These are phyloP conservation scores for Malassezia brasiliensis DNA, from an alignment of 1,284 basidiomycete genomes.

Conservation along the genomic window DNA sequence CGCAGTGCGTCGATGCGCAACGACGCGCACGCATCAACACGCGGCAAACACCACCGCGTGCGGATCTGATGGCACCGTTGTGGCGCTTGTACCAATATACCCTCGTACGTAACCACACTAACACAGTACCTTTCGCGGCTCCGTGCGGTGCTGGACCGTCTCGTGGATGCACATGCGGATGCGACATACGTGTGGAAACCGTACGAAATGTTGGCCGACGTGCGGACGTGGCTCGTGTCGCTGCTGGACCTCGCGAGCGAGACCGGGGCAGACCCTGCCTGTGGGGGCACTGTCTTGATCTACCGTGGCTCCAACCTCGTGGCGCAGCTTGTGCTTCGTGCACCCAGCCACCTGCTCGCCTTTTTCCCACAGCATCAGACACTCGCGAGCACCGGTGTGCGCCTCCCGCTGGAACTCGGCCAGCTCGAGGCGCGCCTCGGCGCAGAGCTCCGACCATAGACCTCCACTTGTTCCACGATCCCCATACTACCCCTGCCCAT, in stretches of 20 bases:
- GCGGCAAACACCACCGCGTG: neutral
- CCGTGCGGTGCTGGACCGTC: neutral
- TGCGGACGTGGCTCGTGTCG: conserved; percentile 2
- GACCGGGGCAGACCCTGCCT: neutral
- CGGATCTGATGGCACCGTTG: conserved; percentile 4
- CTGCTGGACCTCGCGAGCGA: conserved; percentile 5
- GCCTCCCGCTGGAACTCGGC: conserved; percentile 13
- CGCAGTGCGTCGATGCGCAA: neutral
- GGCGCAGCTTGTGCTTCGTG: conserved; percentile 8
- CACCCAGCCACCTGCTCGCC: conserved; percentile 12
- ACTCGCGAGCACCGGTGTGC: conserved; percentile 2
- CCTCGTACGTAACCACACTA: neutral
- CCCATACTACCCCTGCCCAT: neutral
- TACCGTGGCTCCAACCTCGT: neutral
- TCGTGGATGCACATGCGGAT: neutral
- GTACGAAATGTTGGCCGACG: conserved; percentile 5
- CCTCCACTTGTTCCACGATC: conserved; percentile 4
- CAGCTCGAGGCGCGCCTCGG: conserved; percentile 7
- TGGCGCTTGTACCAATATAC: conserved; percentile 19
- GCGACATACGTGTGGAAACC: conserved; percentile 5
- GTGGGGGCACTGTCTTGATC: conserved; percentile 10
- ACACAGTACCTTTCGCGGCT: conserved; percentile 11
- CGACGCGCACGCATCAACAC: neutral
- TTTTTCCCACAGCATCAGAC: conserved; percentile 13
- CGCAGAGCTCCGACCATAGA: conserved; percentile 4